A percentile compares a stretch with the other conserved stretches of the same genome.
Evolutionary conservation across 306 rosid species (phyloP).

Genomic region (Heteromeles arbutifolia): DNA sequence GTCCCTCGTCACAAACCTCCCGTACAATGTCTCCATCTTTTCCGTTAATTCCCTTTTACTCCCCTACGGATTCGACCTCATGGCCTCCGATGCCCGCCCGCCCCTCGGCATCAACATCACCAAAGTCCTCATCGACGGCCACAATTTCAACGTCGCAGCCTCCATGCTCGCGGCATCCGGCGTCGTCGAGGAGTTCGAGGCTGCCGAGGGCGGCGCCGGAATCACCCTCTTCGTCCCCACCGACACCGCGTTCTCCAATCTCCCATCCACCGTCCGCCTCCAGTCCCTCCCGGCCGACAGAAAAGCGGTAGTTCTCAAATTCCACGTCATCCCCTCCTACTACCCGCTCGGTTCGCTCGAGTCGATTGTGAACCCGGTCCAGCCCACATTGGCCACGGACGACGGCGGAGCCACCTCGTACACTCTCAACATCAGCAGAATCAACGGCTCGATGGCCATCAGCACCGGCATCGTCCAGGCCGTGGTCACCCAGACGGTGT

Average conservation of each 20-base stretch:
- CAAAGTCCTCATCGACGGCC: slow-evolving; percentile 60
- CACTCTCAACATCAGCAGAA: slow-evolving; percentile 78
- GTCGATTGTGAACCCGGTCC: slow-evolving; percentile 83
- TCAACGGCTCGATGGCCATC: slow-evolving; percentile 74
- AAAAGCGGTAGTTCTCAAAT: slow-evolving; percentile 70
- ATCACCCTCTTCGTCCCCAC: slow-evolving; percentile 84
- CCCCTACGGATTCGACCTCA: slow-evolving; percentile 75
- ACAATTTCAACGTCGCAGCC: slow-evolving; percentile 85
- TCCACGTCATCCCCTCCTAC: slow-evolving; percentile 83
- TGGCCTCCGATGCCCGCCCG: slow-evolving; percentile 86
- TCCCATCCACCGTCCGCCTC: slow-evolving; percentile 49
- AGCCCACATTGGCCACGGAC: slow-evolving; percentile 95
- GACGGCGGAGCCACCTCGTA: slow-evolving; percentile 77
- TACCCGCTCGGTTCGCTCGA: slow-evolving; percentile 85
- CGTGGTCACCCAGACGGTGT: slow-evolving; percentile 77
- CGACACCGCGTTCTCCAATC: slow-evolving; percentile 65
- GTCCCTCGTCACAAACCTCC: slow-evolving; percentile 53
- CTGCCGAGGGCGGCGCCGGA: slow-evolving; percentile 92
- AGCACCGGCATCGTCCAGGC: slow-evolving; percentile 76
- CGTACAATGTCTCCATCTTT: slow-evolving; percentile 78
- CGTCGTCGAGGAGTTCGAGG: slow-evolving; percentile 79
- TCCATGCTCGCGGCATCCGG: slow-evolving; percentile 87
- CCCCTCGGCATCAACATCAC: slow-evolving; percentile 73
- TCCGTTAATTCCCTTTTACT: slow-evolving; percentile 63
- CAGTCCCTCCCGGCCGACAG: slow-evolving; percentile 80